Evolutionary conservation across 1,284 basidiomycete species (phyloP), one percentile per base, ranked within the genome.

Genomic region (Flammula alnicola): DNA sequence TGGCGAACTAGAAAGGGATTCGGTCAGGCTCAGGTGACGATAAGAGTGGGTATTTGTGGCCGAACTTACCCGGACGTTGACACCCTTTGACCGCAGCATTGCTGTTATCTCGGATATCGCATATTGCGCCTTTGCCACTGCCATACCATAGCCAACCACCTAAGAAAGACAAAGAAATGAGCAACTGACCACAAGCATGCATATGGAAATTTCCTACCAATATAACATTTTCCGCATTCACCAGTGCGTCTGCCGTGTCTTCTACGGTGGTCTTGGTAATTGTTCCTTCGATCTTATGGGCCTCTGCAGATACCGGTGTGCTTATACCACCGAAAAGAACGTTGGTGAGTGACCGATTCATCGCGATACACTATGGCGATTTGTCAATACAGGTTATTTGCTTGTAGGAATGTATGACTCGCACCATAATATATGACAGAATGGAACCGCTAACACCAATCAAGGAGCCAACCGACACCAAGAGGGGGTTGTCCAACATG

Each of bases 71-170:
- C 81, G 83, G 32, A 91, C 88, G 42, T 85, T 88, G 60, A 91
- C 76, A 10, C 82, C 89, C 61, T 83, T 88, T 2, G 83, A 75
- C 46, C 86, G 75, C 27, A 93, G 74, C 65, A 86, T 78, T 0
- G 79, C 73, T 19, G 84, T 84, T 45, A 93, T 91, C 55, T 93
- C 91, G 9, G 88, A 84, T 58, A 93, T 91, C 4, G 91, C 88
- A 66, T 88, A 90, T 61, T 93, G 91, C 4, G 91, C 91, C 65
- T 91, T 92, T 11, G 91, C 91, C 0, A 93, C 91, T 10, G 91
- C 91, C 90, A 93, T 93, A 30, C 90, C 91, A 62, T 93, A 93
- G 9, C 90, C 89, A 19, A 91, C 88, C n/a, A 90, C 85, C 85
- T 88, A 48, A 37, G 32, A 12, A 29, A 17, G n/a, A 45, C 38